These are phyloP conservation scores for Penicillium occitanis DNA, from an alignment of 2,329 filamentous ascomycete species.

Conservation along the genomic window DNA sequence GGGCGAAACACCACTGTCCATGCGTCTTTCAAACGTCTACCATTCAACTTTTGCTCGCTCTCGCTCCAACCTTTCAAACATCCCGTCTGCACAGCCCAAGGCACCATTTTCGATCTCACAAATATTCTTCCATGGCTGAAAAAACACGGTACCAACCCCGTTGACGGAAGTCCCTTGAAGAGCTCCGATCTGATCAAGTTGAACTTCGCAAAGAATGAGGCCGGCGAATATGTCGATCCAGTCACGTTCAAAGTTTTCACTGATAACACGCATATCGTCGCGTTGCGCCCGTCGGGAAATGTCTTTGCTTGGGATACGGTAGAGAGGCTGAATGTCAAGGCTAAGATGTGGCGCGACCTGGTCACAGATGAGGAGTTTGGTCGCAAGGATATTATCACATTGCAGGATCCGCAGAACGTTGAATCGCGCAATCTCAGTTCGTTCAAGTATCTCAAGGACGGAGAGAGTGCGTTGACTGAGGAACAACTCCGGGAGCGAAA, in stretches of 20 bases:
- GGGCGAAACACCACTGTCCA: constrained; percentile 51
- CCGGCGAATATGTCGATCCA: constrained; percentile 88
- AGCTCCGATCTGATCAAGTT: constrained; percentile 84
- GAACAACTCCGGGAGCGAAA: constrained; percentile 68
- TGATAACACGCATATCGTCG: constrained; percentile 95
- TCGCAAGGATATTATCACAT: constrained; percentile 87
- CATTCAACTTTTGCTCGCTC: constrained; percentile 97
- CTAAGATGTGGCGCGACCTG: constrained; percentile 92
- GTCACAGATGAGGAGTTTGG: constrained; percentile 84
- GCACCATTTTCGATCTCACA: constrained; percentile 92
- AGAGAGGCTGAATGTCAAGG: constrained; percentile 91
- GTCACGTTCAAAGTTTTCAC: constrained; percentile 98
- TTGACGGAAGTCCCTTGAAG: constrained; percentile 75
- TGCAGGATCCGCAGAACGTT: constrained; percentile 93
- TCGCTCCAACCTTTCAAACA: constrained; percentile 93
- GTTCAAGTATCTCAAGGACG: constrained; percentile 88
- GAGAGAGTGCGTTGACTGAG: constrained; percentile 65
- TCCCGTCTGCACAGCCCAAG: constrained; percentile 83
- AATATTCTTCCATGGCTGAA: constrained; percentile 93
- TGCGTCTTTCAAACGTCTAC: constrained; percentile 78
- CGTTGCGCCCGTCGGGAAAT: constrained; percentile 81
- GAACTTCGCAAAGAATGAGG: constrained; percentile 87
- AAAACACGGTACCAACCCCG: constrained; percentile 88
- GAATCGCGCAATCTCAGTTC: constrained; percentile 76
- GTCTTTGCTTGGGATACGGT: constrained; percentile 97